A percentile compares a stretch with the other conserved stretches of the same genome.
These are phyloP conservation scores for Ustilago vetiveriae DNA, from an alignment of 1,284 basidiomycete genomes.

Conservation along the genomic window DNA sequence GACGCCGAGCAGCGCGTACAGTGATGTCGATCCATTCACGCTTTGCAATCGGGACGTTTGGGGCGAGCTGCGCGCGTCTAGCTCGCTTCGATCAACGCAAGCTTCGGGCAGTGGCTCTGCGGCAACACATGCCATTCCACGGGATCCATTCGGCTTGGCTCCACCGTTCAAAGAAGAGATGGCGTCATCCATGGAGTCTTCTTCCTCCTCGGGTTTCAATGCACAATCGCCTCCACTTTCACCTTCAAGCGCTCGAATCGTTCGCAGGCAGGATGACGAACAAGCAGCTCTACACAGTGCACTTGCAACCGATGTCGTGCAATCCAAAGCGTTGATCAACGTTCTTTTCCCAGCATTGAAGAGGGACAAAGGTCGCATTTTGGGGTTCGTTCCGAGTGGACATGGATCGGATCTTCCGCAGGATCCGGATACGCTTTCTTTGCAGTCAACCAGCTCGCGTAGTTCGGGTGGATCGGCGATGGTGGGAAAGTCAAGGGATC, in stretches of 20 bases:
- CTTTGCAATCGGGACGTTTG: constrained; percentile 30
- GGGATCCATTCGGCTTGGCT: constrained; percentile 33
- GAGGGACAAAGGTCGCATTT: constrained; percentile 40
- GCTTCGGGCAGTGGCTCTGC: constrained; percentile 3
- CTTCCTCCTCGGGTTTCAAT: constrained; percentile 22
- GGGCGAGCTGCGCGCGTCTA: too few species aligned
- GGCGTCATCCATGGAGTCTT: constrained; percentile 27
- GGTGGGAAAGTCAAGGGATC: constrained; percentile 30
- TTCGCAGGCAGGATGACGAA: constrained; percentile 31
- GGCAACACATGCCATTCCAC: background rate
- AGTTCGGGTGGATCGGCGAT: too few species aligned
- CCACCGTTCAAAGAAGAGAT: constrained; percentile 24
- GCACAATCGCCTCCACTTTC: constrained; percentile 38
- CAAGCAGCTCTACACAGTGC: constrained; percentile 40
- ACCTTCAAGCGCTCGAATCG: constrained; percentile 24
- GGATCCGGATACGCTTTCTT: constrained; percentile 35
- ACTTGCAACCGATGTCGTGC: constrained; percentile 44
- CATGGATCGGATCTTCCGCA: constrained; percentile 32
- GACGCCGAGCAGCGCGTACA: constrained; percentile 29
- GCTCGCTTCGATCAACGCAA: too few species aligned
- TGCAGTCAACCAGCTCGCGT: constrained; percentile 22
- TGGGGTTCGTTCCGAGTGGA: constrained; percentile 44
- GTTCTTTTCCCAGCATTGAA: constrained; percentile 48
- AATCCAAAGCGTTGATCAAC: constrained; percentile 41
- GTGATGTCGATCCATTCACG: constrained; percentile 38